Conservation (phyloP, 441 rosid species). For the Cnidoscolus chayamansa region DNA sequence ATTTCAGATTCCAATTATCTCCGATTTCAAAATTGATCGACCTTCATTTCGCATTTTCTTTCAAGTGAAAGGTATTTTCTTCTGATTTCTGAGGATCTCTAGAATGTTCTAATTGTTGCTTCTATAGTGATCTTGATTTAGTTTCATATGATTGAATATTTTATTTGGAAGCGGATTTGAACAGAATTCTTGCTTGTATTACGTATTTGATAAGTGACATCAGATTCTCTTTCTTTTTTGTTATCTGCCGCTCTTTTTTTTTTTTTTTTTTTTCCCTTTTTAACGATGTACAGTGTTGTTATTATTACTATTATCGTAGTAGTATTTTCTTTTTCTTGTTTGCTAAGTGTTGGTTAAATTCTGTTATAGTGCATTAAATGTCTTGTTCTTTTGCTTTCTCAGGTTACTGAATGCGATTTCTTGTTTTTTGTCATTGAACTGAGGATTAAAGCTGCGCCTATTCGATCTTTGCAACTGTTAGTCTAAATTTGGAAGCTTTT, state of each 20-base stretch:
- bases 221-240: background rate
- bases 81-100: no score
- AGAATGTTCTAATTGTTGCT: background rate
- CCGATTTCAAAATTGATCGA: background rate
- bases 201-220: slow-evolving; percentile 1
- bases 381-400: background rate
- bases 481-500: background rate
- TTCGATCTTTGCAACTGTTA: background rate
- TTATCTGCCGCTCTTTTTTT: background rate
- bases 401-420: slow-evolving; percentile 5
- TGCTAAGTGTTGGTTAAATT: background rate
- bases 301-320: no score
- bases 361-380: background rate
- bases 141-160: slow-evolving; percentile 8
- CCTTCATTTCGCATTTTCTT: background rate
- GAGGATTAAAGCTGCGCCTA: slow-evolving; percentile 2
- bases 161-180: background rate
- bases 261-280: background rate
- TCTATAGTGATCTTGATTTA: background rate
- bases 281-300: background rate
- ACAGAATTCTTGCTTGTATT: background rate
- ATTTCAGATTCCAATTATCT: background rate
- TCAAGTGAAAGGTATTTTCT: background rate
- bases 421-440: slow-evolving; percentile 3
- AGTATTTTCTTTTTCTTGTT: background rate